These are phyloP conservation scores for Meyerozyma guilliermondii DNA, from an alignment of 1,139 yeast species.

Conservation along the genomic window DNA sequence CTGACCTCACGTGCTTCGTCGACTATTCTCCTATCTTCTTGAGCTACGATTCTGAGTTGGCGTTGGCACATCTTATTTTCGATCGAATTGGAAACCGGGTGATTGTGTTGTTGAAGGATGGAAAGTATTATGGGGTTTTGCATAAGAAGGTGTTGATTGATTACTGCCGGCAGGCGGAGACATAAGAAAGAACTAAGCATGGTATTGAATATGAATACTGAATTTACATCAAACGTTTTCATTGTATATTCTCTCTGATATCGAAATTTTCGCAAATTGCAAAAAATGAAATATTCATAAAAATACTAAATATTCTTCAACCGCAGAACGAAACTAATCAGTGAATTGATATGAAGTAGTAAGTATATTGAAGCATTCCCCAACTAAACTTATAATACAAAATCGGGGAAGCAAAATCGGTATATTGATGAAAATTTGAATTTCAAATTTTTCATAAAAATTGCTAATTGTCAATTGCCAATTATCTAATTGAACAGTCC, in stretches of 20 bases:
- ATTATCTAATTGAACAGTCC: too few species aligned
- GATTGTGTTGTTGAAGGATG: constrained; percentile 46
- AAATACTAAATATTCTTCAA: neutral
- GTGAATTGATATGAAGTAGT: too few species aligned
- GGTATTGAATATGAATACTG: too few species aligned
- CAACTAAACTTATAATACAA: too few species aligned
- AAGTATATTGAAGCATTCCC: too few species aligned
- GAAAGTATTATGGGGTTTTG: constrained; percentile 47
- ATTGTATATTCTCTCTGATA: too few species aligned
- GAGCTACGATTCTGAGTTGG: constrained; percentile 46
- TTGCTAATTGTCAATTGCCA: too few species aligned
- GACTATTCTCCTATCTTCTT: constrained; percentile 48
- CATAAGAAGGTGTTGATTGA: constrained; percentile 56
- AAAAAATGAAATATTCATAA: neutral
- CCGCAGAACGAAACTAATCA: too few species aligned
- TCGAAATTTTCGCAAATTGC: neutral
- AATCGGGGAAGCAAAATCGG: too few species aligned
- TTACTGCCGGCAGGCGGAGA: constrained; percentile 20
- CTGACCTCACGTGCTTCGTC: constrained; percentile 40
- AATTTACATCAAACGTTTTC: too few species aligned
- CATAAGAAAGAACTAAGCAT: neutral
- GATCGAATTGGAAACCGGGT: constrained; percentile 52
- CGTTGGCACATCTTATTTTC: constrained; percentile 51
- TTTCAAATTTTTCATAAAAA: too few species aligned
- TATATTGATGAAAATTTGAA: too few species aligned